A percentile compares a stretch with the other conserved stretches of the same genome.
Conservation (phyloP, 129 eudicot species). For the Arctium minus region DNA sequence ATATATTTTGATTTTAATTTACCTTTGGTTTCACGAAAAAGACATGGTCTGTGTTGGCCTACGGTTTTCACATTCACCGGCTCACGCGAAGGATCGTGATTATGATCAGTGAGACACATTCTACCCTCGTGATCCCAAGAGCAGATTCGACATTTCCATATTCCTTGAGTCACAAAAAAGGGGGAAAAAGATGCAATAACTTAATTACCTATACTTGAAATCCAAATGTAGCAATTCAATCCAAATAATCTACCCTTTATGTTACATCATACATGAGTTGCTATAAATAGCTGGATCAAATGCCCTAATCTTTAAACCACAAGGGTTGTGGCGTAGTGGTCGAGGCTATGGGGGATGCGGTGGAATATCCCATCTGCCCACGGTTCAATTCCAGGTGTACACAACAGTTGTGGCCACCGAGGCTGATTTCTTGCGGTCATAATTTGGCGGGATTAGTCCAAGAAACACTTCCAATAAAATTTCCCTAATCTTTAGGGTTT, state of each 20-base stretch:
- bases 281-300: not conserved
- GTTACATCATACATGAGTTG: not conserved
- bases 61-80: constrained; percentile 41
- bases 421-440: no score
- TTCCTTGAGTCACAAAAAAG: constrained; percentile 63
- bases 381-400: no score
- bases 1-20: not conserved
- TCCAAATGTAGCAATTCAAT: constrained; percentile 6
- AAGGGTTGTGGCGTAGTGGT: no score
- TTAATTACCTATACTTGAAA: constrained; percentile 24
- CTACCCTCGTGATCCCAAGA: constrained; percentile 58
- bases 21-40: constrained; percentile 55
- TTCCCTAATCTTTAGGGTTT: not conserved
- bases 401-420: no score
- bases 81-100: constrained; percentile 39
- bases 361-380: no score
- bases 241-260: not conserved
- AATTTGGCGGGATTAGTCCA: no score
- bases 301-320: not conserved
- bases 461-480: not conserved
- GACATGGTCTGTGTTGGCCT: constrained; percentile 24
- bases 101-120: constrained; percentile 37
- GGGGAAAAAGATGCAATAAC: not conserved
- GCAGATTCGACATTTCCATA: constrained; percentile 90
- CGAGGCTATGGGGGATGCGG: no score